Percentiles rank a stretch among this genome's conserved stretches.
phyloP scores from a whole-genome alignment of 2,329 filamentous ascomycete species.

The Ascosphaera aggregata region DNA sequence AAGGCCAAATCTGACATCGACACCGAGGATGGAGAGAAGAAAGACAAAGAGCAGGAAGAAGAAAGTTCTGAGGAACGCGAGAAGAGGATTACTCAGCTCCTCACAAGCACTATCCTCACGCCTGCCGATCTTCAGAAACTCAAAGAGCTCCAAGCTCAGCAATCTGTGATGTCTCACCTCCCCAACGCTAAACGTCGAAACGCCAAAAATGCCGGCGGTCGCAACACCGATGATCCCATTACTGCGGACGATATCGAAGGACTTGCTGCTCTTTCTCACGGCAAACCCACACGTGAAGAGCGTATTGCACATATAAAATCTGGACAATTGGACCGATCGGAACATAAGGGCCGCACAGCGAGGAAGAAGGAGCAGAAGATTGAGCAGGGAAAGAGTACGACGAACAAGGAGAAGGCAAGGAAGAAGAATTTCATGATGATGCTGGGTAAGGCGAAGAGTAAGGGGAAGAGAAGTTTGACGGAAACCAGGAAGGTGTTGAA shows the following conservation, averaged over 20 bases:
- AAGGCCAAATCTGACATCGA: slow-evolving; percentile 31
- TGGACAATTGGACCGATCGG: slow-evolving; percentile 50
- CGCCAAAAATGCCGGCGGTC: slow-evolving; percentile 21
- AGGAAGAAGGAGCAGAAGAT: slow-evolving; percentile 72
- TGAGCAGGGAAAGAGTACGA: slow-evolving; percentile 78
- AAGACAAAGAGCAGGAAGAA: slow-evolving; percentile 22
- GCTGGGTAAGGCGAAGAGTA: slow-evolving; percentile 79
- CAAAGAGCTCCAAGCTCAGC: slow-evolving; percentile 56
- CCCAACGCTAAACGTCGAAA: slow-evolving; percentile 20
- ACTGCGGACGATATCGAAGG: slow-evolving; percentile 86
- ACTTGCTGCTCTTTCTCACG: slow-evolving; percentile 43
- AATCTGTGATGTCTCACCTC: slow-evolving; percentile 42
- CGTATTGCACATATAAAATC: slow-evolving; percentile 62
- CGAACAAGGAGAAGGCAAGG: slow-evolving; percentile 87
- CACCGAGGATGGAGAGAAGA: slow-evolving; percentile 9
- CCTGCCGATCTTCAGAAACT: slow-evolving; percentile 92
- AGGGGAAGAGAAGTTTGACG: slow-evolving; percentile 82
- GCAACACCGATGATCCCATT: slow-evolving; percentile 67
- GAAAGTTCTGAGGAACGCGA: slow-evolving; percentile 9
- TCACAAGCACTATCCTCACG: slow-evolving; percentile 84
- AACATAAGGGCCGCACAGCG: slow-evolving; percentile 71
- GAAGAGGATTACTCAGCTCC: slow-evolving; percentile 38
- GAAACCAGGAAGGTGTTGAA: slow-evolving; percentile 62
- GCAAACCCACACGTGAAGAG: slow-evolving; percentile 77
- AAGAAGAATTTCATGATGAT: slow-evolving; percentile 99